Evolutionary conservation across 805 yeast species (phyloP).

Genomic region (Candida ficus): DNA sequence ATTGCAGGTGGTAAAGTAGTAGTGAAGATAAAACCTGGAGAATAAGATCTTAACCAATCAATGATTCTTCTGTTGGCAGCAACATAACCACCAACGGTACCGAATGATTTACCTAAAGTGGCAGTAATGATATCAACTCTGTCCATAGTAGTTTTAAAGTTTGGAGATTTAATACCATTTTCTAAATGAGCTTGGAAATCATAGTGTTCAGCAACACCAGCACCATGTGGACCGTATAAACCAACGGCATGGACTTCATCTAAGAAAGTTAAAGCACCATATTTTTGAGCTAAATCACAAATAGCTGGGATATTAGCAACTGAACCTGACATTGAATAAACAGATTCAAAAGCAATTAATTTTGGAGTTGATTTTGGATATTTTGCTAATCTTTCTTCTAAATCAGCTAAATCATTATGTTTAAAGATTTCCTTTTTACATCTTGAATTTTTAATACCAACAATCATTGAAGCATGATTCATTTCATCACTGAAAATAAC

Average conservation of each 20-base stretch:
- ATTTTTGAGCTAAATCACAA: conserved; percentile 94
- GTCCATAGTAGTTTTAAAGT: conserved; percentile 63
- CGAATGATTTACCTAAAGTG: conserved; percentile 95
- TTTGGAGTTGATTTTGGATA: conserved; percentile 89
- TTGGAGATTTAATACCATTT: conserved; percentile 55
- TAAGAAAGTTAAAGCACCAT: conserved; percentile 93
- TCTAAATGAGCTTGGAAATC: conserved; percentile 79
- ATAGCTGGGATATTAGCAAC: conserved; percentile 89
- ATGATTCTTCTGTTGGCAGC: conserved; percentile 80
- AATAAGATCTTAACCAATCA: conserved; percentile 94
- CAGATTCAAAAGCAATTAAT: conserved; percentile 94
- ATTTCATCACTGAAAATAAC: conserved; percentile 89
- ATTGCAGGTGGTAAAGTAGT: conserved; percentile 96
- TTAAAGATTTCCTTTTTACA: conserved; percentile 85
- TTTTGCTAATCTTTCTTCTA: conserved; percentile 70
- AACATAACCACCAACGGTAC: conserved; percentile 96
- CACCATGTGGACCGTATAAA: conserved; percentile 98
- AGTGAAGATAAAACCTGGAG: conserved; percentile 97
- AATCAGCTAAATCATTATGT: conserved; percentile 82
- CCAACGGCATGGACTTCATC: conserved; percentile 99
- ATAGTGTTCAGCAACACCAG: conserved; percentile 97
- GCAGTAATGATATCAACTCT: conserved; percentile 96
- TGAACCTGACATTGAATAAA: conserved; percentile 98
- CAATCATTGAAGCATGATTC: conserved; percentile 98
- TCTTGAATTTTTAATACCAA: conserved; percentile 88